Percentiles rank a stretch among this genome's conserved stretches.
Evolutionary conservation across 192 early-diverging fungal genomes (phyloP).

Genomic region (Nowakowskiella sp.): DNA sequence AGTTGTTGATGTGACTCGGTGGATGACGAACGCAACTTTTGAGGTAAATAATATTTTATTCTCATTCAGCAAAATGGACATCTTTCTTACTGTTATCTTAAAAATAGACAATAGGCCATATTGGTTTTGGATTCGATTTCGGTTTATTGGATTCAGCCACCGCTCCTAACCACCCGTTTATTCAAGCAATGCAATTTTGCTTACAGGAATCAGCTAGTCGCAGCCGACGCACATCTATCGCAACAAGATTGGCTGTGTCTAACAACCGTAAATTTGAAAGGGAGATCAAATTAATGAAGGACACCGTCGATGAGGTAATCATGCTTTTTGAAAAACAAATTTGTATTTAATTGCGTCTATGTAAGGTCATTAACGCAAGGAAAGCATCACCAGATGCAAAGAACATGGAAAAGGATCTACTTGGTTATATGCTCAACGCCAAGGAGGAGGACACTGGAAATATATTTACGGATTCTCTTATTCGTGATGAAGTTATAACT

Average conservation of each 20-base stretch:
- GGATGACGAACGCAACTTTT: slow-evolving; percentile 49
- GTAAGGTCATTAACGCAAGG: slow-evolving; percentile 38
- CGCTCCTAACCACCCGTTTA: slow-evolving; percentile 25
- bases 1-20: slow-evolving; percentile 34
- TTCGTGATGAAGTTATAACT: slow-evolving; percentile 56
- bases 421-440: slow-evolving; percentile 54
- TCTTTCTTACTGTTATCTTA: no score
- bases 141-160: slow-evolving; percentile 24
- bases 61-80: no score
- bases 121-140: slow-evolving; percentile 53
- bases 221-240: slow-evolving; percentile 20
- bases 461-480: slow-evolving; percentile 31
- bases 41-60: no score
- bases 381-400: slow-evolving; percentile 22
- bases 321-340: no score
- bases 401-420: slow-evolving; percentile 34
- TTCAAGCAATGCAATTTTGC: slow-evolving; percentile 30
- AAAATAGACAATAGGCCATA: background rate
- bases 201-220: slow-evolving; percentile 25
- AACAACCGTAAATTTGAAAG: slow-evolving; percentile 30
- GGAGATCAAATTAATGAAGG: slow-evolving; percentile 33
- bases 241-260: slow-evolving; percentile 34
- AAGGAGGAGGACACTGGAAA: slow-evolving; percentile 22
- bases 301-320: slow-evolving; percentile 41
- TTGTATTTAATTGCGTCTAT: no score